phyloP scores from a whole-genome alignment of 2,329 filamentous ascomycete species.

The Fusarium dimerum region DNA sequence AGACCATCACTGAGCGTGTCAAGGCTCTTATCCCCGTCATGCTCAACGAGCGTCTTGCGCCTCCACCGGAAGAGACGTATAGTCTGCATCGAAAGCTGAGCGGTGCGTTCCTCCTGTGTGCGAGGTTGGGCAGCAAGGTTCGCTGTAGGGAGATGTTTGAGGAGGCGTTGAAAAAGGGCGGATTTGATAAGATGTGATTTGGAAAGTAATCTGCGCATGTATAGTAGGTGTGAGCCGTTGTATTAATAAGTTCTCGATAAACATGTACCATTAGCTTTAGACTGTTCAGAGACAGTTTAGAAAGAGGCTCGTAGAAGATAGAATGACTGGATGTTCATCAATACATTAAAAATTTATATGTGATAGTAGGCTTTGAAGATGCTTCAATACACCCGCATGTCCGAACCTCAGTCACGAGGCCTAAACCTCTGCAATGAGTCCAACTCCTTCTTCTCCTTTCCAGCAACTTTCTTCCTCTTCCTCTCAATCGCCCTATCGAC shows the following conservation, averaged over 20 bases:
- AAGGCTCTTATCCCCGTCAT: constrained; percentile 87
- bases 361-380: neutral
- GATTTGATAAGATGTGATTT: constrained; percentile 21
- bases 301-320: constrained; percentile 8
- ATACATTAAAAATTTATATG: neutral
- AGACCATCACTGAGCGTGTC: constrained; percentile 96
- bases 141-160: constrained; percentile 79
- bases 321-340: neutral
- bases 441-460: constrained; percentile 81
- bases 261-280: constrained; percentile 16
- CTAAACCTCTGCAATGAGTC: constrained; percentile 37
- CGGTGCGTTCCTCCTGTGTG: constrained; percentile 91
- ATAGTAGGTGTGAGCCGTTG: constrained; percentile 1
- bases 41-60: constrained; percentile 83
- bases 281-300: constrained; percentile 6
- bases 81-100: constrained; percentile 92
- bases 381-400: neutral
- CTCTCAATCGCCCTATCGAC: constrained; percentile 83
- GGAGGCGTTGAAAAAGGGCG: constrained; percentile 47
- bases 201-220: neutral
- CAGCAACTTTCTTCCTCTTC: constrained; percentile 83
- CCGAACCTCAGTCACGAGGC: constrained; percentile 8
- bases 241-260: neutral
- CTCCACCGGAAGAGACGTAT: constrained; percentile 97
- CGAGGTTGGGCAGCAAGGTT: constrained; percentile 80